These are phyloP conservation scores for Dictyostelium firmibasis DNA, from an alignment of 78 protist genomes.

Conservation along the genomic window DNA sequence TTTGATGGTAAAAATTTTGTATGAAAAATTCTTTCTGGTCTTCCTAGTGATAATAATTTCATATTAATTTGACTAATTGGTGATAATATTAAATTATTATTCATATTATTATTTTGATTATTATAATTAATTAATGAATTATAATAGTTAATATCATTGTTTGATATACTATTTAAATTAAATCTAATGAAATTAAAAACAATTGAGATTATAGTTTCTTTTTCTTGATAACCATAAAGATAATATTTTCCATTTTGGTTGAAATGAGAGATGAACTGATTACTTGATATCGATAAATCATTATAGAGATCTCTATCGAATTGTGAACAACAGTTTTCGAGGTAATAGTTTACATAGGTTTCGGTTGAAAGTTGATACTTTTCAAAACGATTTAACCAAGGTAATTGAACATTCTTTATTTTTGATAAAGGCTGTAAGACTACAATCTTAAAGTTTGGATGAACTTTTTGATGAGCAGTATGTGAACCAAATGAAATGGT, in stretches of 20 bases:
- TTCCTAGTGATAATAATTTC: conserved; percentile 27
- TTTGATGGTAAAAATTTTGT: conserved; percentile 15
- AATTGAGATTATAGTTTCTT: not conserved
- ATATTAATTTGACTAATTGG: not conserved
- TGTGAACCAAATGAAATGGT: conserved; percentile 32
- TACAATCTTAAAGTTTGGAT: conserved; percentile 37
- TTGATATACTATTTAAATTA: not conserved
- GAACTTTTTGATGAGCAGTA: not conserved
- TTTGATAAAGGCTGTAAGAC: not conserved
- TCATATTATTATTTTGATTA: not conserved
- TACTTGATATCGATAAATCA: not conserved
- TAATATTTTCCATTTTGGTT: not conserved
- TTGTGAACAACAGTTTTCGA: not conserved
- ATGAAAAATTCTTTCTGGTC: conserved; percentile 57
- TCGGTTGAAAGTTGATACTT: conserved; percentile 20
- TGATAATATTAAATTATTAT: not conserved
- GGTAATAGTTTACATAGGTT: not conserved
- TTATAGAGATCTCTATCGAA: not conserved
- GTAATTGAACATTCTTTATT: conserved; percentile 17
- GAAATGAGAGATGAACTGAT: not conserved
- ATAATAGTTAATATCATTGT: not conserved
- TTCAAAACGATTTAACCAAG: conserved; percentile 44
- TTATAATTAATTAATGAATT: not conserved
- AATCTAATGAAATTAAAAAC: not conserved
- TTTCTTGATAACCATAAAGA: not conserved